Evolutionary conservation across 331 rosid species (phyloP), one percentile per base, ranked within the genome.

Genomic region (Quercus phellos): DNA sequence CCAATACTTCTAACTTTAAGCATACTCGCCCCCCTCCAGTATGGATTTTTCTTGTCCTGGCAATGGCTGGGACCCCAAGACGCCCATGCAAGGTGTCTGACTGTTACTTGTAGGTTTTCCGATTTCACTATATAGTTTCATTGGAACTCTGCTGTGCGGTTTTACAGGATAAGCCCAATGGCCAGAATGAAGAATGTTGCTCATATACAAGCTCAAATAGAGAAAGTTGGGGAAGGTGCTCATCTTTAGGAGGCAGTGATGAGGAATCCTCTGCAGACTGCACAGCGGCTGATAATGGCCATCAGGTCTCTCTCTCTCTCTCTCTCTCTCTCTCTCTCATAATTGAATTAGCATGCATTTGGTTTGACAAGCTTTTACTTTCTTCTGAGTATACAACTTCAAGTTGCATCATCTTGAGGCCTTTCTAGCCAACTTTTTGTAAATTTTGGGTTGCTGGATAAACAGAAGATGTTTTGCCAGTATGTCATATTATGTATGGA

Each of bases 201-300:
- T 95, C 99, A 17, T 91, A 86, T 58, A 95, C 99, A 67, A 95
- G 98, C 90, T 92, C 99, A 34, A 92, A 91, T 78, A 91, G 99
- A 82, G 98, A 93, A 88, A 95, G 99, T 79, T 95, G 99, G 99
- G 99, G 99, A 79, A 85, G 97, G 82, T 95, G 99, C 87, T 95
- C 97, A 35, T 95, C 99, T 78, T 84, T 95, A 75, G 99, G 98
- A 70, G 98, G 96, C 86, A 92, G 96, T 82, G 99, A 91, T 78
- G 98, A 84, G 80, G 99, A 95, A 89, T 82, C 87, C 77, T 87
- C 75, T 82, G 89, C 92, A 68, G 94, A 84, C 61, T 87, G 90
- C 77, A 72, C 74, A 70, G 88, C 88, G 42, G 88, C 90, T 56
- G 87, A 87, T 56, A 90, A 82, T 72, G 80, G 80, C 72, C 72